Evolutionary conservation across 2,329 filamentous ascomycete species (phyloP).

Genomic region (Phaeomoniella chlamydospora): DNA sequence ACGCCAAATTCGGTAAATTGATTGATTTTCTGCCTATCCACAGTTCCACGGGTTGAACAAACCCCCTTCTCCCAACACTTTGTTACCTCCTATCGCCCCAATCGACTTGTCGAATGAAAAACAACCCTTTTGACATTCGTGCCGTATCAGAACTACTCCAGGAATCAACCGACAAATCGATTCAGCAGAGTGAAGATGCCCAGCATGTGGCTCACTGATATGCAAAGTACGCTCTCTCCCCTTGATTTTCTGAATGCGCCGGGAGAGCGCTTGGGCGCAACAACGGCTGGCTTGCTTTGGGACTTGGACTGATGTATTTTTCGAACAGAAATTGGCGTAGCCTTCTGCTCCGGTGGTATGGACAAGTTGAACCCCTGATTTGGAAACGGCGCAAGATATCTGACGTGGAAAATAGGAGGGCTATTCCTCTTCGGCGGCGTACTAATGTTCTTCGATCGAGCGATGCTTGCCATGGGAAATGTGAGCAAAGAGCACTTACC

Average conservation of each 20-base stretch:
- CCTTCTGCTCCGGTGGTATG: conserved; percentile 94
- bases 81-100: too few relatives aligned
- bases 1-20: too few relatives aligned
- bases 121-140: too few relatives aligned
- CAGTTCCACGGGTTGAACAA: too few relatives aligned
- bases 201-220: conserved; percentile 91
- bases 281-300: neutral
- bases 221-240: conserved; percentile 60
- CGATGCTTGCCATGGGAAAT: conserved; percentile 67
- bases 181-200: conserved; percentile 49
- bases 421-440: conserved; percentile 93
- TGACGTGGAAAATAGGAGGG: conserved; percentile 67
- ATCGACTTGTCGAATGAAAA: too few relatives aligned
- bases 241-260: neutral
- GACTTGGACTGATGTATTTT: conserved; percentile 9
- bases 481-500: too few relatives aligned
- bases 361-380: conserved; percentile 2
- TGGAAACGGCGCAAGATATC: conserved; percentile 4
- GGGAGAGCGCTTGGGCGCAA: neutral
- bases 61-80: too few relatives aligned
- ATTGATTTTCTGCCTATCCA: too few relatives aligned
- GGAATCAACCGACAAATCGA: too few relatives aligned
- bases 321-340: conserved; percentile 76
- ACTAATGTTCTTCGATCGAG: conserved; percentile 92
- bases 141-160: too few relatives aligned